Conservation (phyloP, 352 stramenopile genomes). For the Elongisporangium senticosum region DNA sequence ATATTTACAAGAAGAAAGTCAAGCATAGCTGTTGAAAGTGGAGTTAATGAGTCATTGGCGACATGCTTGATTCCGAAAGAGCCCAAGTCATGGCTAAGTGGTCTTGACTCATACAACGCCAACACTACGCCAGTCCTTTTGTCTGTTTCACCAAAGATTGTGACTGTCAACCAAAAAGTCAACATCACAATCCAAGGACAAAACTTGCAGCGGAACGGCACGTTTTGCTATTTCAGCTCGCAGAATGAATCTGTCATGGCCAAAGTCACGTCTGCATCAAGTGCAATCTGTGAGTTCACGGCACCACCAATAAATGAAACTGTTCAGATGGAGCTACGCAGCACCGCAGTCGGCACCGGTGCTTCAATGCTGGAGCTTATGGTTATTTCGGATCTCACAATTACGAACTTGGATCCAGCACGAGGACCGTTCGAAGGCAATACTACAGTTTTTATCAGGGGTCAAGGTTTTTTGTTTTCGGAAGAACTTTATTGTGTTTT, state of each 20-base stretch:
- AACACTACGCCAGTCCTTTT: neutral
- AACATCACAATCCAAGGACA: slow-evolving; percentile 31
- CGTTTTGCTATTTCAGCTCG: slow-evolving; percentile 22
- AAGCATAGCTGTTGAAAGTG: too few species aligned
- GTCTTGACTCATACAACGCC: too few species aligned
- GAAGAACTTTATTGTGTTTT: slow-evolving; percentile 24
- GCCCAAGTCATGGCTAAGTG: too few species aligned
- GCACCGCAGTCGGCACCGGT: slow-evolving; percentile 5
- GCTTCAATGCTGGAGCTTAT: slow-evolving; percentile 8
- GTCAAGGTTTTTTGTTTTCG: slow-evolving; percentile 11
- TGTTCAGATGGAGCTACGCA: slow-evolving; percentile 14
- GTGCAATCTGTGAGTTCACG: slow-evolving; percentile 19
- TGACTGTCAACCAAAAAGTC: slow-evolving; percentile 2
- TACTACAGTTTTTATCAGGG: slow-evolving; percentile 13
- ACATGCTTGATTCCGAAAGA: slow-evolving; percentile 1
- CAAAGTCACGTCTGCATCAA: slow-evolving; percentile 8
- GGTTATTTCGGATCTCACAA: slow-evolving; percentile 10
- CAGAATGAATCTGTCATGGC: slow-evolving; percentile 7
- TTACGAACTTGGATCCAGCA: slow-evolving; percentile 13
- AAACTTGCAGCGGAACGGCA: slow-evolving; percentile 14
- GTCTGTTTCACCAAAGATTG: slow-evolving; percentile 16
- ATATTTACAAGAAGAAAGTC: too few species aligned
- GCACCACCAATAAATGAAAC: neutral
- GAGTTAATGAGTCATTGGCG: slow-evolving; percentile 2
- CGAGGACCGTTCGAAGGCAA: slow-evolving; percentile 14